Base-by-base conservation (phyloP, 441 rosid species). In the Kokia cookei region DNA sequence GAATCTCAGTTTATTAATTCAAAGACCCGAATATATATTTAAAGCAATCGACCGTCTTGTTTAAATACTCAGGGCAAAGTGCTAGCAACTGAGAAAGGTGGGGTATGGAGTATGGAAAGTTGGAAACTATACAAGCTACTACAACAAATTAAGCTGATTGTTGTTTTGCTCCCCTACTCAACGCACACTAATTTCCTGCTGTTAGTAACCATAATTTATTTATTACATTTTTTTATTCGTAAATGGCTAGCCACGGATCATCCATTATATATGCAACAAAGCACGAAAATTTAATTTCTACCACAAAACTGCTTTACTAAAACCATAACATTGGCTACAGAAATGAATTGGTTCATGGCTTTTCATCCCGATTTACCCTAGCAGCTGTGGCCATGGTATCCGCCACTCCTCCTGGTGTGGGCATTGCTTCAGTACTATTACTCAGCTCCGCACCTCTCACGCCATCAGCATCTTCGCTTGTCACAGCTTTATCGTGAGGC, bases 361-460 rank as follows among this genome's bases (percentile, higher is more conserved):
- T 47, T 7, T 47, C 57, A 7, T 66, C 32, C 40, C 81, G 83
- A 45, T 86, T 83, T 32, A 85, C 72, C 72, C 83, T 80, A 29
- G 87, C 87, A 0, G 91, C 91, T 0, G 85, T 88, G 0, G 89
- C 86, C 73, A 84, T 77, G 27, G 91, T 82, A 50, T 81, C 86
- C 1, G 89, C 92, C 26, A 86, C 85, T 3, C 93, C 90, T 17
- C 89, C 90, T 1, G 85, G 84, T 3, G 85, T 83, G 3, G 86
- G 75, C 15, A 29, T 76, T 88, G 79, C 72, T 9, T 82, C 79
- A 2, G 78, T 71, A 22, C 83, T 81, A 73, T 81, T 85, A 54
- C 80, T 82, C 68, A 83, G 60, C 83, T 87, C 88, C 7, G 87
- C 90, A 7, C 78, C 79, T 19, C 76, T 79, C 76, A 90, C 89